Conservation (phyloP, 2,329 filamentous ascomycete species). For the Pseudogymnoascus sp. region DNA sequence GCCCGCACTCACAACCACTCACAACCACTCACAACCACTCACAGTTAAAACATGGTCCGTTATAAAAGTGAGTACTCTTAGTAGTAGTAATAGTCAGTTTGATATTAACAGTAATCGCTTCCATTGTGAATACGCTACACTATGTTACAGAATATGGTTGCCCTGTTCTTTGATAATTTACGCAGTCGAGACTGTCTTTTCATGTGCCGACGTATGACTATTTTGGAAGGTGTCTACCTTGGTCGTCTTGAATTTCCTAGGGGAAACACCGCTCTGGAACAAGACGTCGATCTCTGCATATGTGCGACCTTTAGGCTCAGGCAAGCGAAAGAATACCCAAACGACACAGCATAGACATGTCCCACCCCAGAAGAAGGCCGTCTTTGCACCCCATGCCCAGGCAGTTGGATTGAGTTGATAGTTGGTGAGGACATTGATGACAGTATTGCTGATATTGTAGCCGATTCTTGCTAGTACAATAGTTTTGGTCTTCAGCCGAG, state of each 20-base stretch:
- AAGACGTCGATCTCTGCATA: constrained; percentile 41
- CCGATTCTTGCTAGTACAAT: constrained; percentile 34
- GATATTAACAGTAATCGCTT: neutral
- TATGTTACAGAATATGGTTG: neutral
- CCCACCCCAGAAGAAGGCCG: constrained; percentile 36
- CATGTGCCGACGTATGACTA: neutral
- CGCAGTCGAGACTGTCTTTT: neutral
- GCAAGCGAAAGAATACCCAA: constrained; percentile 35
- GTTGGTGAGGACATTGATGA: constrained; percentile 28
- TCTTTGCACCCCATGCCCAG: constrained; percentile 32
- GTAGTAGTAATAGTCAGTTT: neutral
- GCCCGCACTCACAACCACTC: no score
- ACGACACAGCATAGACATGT: constrained; percentile 32
- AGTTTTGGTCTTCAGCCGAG: constrained; percentile 34
- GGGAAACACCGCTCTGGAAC: constrained; percentile 32
- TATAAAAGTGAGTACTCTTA: neutral
- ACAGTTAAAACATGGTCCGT: no score
- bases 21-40: no score
- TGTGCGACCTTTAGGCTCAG: constrained; percentile 37
- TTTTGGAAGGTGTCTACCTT: neutral
- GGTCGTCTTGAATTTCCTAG: constrained; percentile 23
- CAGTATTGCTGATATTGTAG: constrained; percentile 31
- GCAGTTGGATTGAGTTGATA: constrained; percentile 35
- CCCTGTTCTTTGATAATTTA: neutral
- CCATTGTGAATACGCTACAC: neutral